Conservation (phyloP, 2,329 filamentous ascomycete genomes). For the Cytospora schulzeri region DNA sequence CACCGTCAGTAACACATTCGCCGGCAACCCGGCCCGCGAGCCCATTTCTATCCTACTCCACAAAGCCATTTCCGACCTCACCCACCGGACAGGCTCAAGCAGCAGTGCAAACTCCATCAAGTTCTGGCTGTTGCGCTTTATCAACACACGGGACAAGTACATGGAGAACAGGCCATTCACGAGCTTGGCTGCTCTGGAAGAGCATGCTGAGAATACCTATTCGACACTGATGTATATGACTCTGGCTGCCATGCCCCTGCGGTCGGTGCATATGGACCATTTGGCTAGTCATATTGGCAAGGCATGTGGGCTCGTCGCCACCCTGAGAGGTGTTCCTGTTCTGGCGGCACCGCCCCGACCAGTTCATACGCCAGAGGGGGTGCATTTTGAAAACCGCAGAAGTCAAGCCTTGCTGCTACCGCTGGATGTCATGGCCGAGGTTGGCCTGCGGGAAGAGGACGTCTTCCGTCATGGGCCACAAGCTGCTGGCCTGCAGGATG, state of each 20-base stretch:
- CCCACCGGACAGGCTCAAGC: slow-evolving; percentile 43
- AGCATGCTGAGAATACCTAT: slow-evolving; percentile 93
- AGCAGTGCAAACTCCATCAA: slow-evolving; percentile 57
- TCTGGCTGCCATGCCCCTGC: slow-evolving; percentile 75
- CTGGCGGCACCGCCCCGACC: slow-evolving; percentile 74
- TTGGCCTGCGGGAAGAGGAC: slow-evolving; percentile 82
- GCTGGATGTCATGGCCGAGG: slow-evolving; percentile 84
- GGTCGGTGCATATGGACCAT: slow-evolving; percentile 85
- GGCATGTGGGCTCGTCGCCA: slow-evolving; percentile 81
- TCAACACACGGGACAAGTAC: slow-evolving; percentile 79
- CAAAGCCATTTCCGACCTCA: slow-evolving; percentile 67
- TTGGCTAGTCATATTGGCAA: slow-evolving; percentile 95
- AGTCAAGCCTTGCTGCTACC: slow-evolving; percentile 71
- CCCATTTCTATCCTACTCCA: slow-evolving; percentile 86
- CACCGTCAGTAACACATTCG: slow-evolving; percentile 74
- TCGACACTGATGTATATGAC: slow-evolving; percentile 89
- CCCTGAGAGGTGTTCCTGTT: slow-evolving; percentile 84
- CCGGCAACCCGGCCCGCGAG: slow-evolving; percentile 80
- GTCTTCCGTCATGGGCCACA: slow-evolving; percentile 78
- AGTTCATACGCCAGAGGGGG: slow-evolving; percentile 45
- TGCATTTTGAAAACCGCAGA: slow-evolving; percentile 40
- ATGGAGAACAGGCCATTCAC: slow-evolving; percentile 83
- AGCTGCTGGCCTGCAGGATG: slow-evolving; percentile 83
- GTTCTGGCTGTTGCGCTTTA: slow-evolving; percentile 75
- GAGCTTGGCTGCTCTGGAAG: slow-evolving; percentile 73